phyloP scores from a whole-genome alignment of 352 stramenopile species.

The Globisporangium nunn region DNA sequence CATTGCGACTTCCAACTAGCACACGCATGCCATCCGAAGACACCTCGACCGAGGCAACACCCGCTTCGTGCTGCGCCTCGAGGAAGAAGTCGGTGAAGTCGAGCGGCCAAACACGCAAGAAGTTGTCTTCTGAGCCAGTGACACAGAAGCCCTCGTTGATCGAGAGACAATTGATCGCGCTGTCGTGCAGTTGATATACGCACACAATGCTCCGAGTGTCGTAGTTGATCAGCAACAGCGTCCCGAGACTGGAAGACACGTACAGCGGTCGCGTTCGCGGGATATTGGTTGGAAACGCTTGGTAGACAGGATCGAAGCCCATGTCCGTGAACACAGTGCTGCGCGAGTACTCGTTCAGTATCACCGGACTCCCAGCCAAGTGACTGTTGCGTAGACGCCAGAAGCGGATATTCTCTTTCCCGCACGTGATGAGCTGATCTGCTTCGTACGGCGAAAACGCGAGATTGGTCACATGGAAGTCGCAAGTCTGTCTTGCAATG shows the following conservation, averaged over 20 bases:
- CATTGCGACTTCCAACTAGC: conserved; percentile 58
- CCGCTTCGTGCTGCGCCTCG: conserved; percentile 78
- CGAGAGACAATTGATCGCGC: conserved; percentile 71
- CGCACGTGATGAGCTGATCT: conserved; percentile 82
- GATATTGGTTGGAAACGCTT: conserved; percentile 53
- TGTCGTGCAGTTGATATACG: conserved; percentile 88
- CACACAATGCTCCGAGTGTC: conserved; percentile 73
- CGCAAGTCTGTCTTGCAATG: conserved; percentile 79
- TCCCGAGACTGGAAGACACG: conserved; percentile 67
- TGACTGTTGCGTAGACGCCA: conserved; percentile 72
- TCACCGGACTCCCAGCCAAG: conserved; percentile 73
- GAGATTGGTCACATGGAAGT: conserved; percentile 69
- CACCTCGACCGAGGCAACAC: conserved; percentile 60
- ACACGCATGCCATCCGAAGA: conserved; percentile 77
- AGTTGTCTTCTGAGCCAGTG: conserved; percentile 81
- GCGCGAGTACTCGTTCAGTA: conserved; percentile 87
- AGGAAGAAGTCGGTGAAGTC: conserved; percentile 91
- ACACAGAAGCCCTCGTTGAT: conserved; percentile 90
- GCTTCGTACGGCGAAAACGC: conserved; percentile 82
- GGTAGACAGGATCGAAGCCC: conserved; percentile 67
- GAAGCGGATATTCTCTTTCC: conserved; percentile 89
- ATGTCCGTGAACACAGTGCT: conserved; percentile 81
- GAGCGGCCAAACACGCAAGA: conserved; percentile 87
- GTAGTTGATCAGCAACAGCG: conserved; percentile 81
- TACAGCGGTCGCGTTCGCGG: conserved; percentile 56